phyloP scores from a whole-genome alignment of 768 basidiomycete species.

The Tricholoma saponaceum region DNA sequence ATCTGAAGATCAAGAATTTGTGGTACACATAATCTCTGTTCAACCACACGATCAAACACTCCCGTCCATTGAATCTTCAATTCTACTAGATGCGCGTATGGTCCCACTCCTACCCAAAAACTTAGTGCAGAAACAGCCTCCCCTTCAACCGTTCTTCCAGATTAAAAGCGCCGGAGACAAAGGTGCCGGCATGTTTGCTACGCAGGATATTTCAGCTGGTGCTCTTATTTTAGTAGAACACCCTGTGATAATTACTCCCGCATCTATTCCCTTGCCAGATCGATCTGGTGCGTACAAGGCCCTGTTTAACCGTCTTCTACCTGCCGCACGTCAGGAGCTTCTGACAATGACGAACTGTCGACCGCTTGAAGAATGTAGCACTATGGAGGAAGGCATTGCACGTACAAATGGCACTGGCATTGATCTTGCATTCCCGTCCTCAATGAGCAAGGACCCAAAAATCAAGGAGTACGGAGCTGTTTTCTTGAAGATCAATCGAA shows the following conservation, averaged over 20 bases:
- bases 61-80: not conserved
- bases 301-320: slow-evolving; percentile 17
- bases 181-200: slow-evolving; percentile 27
- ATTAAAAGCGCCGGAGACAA: slow-evolving; percentile 18
- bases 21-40: not conserved
- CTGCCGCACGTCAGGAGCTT: slow-evolving; percentile 13
- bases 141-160: slow-evolving; percentile 9
- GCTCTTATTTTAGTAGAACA: slow-evolving; percentile 23
- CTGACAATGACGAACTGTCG: slow-evolving; percentile 21
- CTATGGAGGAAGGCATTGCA: slow-evolving; percentile 36
- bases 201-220: slow-evolving; percentile 16
- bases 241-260: slow-evolving; percentile 22
- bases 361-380: slow-evolving; percentile 26
- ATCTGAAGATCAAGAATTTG: not conserved
- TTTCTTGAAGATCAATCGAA: slow-evolving; percentile 37
- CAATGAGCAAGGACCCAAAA: slow-evolving; percentile 16
- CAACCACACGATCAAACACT: slow-evolving; percentile 1
- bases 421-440: slow-evolving; percentile 22
- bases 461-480: slow-evolving; percentile 36
- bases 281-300: slow-evolving; percentile 17
- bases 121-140: not conserved
- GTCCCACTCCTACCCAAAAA: not conserved
- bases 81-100: slow-evolving; percentile 4
- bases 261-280: slow-evolving; percentile 11
- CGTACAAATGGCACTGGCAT: slow-evolving; percentile 39